Conservation (phyloP, 805 yeast genomes). For the Tetrapisispora arboricola region DNA sequence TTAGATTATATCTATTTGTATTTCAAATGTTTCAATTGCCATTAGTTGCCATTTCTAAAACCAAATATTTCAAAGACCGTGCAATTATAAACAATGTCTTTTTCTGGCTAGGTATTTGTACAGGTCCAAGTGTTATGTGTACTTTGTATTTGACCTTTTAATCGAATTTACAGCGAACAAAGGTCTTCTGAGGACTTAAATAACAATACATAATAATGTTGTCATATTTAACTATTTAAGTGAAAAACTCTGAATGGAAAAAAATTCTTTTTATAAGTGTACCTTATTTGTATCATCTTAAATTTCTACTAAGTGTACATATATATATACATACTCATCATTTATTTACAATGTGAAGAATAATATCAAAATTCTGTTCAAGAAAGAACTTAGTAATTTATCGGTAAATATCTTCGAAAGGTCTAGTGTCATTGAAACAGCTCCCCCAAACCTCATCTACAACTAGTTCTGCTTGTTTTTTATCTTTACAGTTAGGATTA, state of each 20-base stretch:
- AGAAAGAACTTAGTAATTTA: too few relatives aligned
- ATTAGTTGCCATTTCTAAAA: slow-evolving; percentile 50
- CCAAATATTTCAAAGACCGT: slow-evolving; percentile 44
- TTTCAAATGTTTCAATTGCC: slow-evolving; percentile 89
- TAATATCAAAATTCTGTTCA: not conserved
- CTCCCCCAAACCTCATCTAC: slow-evolving; percentile 87
- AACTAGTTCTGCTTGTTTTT: slow-evolving; percentile 63
- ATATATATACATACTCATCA: not conserved
- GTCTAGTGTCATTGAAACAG: slow-evolving; percentile 91
- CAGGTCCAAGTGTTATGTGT: slow-evolving; percentile 85
- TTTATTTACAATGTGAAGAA: slow-evolving; percentile 1
- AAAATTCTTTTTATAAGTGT: too few relatives aligned
- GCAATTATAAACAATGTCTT: slow-evolving; percentile 64
- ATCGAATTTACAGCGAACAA: not conserved
- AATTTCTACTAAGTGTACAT: too few relatives aligned
- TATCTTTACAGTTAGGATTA: slow-evolving; percentile 70
- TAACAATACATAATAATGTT: not conserved
- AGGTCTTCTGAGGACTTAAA: not conserved
- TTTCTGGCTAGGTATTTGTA: slow-evolving; percentile 86
- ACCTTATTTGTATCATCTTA: too few relatives aligned
- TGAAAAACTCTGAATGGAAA: too few relatives aligned
- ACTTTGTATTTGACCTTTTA: slow-evolving; percentile 72
- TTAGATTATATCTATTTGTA: slow-evolving; percentile 69
- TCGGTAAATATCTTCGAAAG: slow-evolving; percentile 84
- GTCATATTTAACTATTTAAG: not conserved